A percentile compares a stretch with the other conserved stretches of the same genome.
phyloP scores from a whole-genome alignment of 139 green algal species.

The Chlamydomonas sp. region DNA sequence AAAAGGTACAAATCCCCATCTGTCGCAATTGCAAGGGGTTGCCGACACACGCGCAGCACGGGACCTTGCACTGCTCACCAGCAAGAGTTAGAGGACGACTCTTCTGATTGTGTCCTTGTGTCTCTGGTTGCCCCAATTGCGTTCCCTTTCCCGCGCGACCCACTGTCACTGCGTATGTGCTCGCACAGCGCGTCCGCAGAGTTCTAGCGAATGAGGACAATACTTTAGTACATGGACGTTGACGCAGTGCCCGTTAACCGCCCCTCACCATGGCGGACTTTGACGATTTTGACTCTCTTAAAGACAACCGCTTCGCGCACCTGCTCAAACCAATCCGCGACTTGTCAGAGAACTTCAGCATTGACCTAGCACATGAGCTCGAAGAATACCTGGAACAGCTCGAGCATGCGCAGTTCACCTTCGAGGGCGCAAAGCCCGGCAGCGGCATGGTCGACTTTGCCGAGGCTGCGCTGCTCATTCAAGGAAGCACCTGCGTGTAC shows the following conservation, averaged over 20 bases:
- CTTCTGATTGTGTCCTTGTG: not conserved
- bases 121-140: not conserved
- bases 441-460: conserved; percentile 79
- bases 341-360: conserved; percentile 86
- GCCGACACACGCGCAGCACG: no score
- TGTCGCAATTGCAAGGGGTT: no score
- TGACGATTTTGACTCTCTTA: not conserved
- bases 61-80: no score
- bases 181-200: not conserved
- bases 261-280: not conserved
- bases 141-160: not conserved
- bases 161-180: not conserved
- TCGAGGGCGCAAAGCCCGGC: conserved; percentile 54
- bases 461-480: conserved; percentile 77
- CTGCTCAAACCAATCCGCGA: conserved; percentile 88
- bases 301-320: conserved; percentile 70
- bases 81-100: not conserved
- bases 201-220: not conserved
- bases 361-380: conserved; percentile 88
- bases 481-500: conserved; percentile 86
- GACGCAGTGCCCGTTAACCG: not conserved
- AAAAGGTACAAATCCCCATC: no score
- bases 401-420: conserved; percentile 72
- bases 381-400: conserved; percentile 89
- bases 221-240: not conserved